A percentile compares a stretch with the other conserved stretches of the same genome.
These are phyloP conservation scores for Pistacia vera DNA, from an alignment of 345 rosid species.

Conservation along the genomic window DNA sequence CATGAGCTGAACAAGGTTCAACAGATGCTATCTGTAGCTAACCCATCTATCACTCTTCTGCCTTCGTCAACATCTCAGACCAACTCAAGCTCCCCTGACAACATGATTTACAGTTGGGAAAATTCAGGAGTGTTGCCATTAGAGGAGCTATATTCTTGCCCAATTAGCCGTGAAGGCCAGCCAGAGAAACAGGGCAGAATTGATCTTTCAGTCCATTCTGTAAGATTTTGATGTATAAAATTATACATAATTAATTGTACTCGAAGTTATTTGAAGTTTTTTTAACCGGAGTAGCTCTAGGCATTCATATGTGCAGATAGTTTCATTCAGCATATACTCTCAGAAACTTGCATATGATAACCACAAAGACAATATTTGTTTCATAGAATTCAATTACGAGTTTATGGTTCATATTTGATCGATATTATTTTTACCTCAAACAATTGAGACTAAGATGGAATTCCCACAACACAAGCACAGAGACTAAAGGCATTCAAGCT, in stretches of 20 bases:
- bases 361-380: background rate
- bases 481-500: background rate
- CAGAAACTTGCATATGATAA: background rate
- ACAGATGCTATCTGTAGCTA: constrained; percentile 25
- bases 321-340: constrained; percentile 3
- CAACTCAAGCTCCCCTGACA: constrained; percentile 18
- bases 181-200: background rate
- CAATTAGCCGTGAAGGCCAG: constrained; percentile 11
- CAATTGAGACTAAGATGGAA: background rate
- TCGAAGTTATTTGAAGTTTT: background rate
- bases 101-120: constrained; percentile 14
- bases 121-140: constrained; percentile 17
- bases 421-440: background rate
- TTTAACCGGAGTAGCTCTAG: background rate
- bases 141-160: constrained; percentile 22
- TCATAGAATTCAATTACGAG: background rate
- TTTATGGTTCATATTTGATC: background rate
- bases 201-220: constrained; percentile 9
- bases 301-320: background rate
- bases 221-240: background rate
- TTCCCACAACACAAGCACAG: background rate
- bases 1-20: constrained; percentile 22
- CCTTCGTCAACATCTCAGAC: constrained; percentile 18
- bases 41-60: constrained; percentile 11
- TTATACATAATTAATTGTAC: background rate